Conservation (phyloP, 2,329 filamentous ascomycete genomes). For the Aschersonia sp. region DNA sequence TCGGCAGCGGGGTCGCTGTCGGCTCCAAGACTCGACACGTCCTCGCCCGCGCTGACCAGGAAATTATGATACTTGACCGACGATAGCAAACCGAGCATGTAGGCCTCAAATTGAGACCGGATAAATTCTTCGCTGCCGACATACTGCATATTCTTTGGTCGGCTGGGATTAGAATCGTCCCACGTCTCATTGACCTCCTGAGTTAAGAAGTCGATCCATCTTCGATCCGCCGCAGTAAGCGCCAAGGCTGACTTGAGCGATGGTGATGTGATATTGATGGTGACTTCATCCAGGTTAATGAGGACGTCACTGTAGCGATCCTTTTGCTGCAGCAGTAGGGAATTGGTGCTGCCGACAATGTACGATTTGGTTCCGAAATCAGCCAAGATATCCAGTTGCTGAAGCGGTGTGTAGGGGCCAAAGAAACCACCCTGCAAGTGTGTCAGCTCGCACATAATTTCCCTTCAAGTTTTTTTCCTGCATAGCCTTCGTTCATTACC, state of each 20-base stretch:
- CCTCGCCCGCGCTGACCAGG: conserved; percentile 54
- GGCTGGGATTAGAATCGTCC: conserved; percentile 79
- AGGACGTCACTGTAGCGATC: conserved; percentile 93
- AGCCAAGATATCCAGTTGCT: conserved; percentile 86
- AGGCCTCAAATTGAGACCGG: conserved; percentile 91
- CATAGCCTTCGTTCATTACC: conserved; percentile 24
- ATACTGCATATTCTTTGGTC: conserved; percentile 91
- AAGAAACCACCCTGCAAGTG: conserved; percentile 66
- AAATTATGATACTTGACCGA: conserved; percentile 80
- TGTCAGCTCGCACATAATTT: background rate
- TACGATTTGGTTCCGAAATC: conserved; percentile 95
- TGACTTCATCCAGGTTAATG: conserved; percentile 86
- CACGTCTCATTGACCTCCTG: conserved; percentile 91
- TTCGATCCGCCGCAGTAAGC: conserved; percentile 72
- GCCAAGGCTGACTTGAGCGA: conserved; percentile 62
- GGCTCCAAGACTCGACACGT: conserved; percentile 46
- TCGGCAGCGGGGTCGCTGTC: conserved; percentile 78
- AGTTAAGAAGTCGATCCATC: conserved; percentile 94
- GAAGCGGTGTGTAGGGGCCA: conserved; percentile 88
- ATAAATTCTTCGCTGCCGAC: conserved; percentile 96
- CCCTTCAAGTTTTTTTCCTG: background rate
- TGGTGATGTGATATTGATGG: conserved; percentile 68
- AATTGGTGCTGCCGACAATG: conserved; percentile 93
- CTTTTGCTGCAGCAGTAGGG: conserved; percentile 79
- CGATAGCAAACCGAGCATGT: conserved; percentile 76